Evolutionary conservation across 495 filamentous ascomycete genomes (phyloP).

Genomic region (Penicillium steckii): DNA sequence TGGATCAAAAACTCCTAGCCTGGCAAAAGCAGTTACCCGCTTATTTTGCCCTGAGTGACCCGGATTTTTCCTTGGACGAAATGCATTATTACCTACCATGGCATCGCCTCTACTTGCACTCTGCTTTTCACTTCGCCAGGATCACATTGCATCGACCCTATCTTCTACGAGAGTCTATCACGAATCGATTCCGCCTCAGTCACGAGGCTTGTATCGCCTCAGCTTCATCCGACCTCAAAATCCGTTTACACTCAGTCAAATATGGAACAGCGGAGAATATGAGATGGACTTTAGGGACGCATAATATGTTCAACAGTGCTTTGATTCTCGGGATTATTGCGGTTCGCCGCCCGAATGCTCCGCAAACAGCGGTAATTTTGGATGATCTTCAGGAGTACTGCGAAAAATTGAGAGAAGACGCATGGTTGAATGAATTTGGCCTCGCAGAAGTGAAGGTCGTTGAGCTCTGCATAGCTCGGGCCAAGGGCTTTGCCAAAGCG

Average conservation of each 20-base stretch:
- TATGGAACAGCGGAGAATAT: conserved; percentile 16
- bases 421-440: conserved; percentile 16
- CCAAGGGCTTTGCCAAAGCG: conserved; percentile 2
- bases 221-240: conserved; percentile 14
- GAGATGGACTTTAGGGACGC: conserved; percentile 17
- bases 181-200: conserved; percentile 14
- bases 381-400: conserved; percentile 14
- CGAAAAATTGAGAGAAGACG: conserved; percentile 10
- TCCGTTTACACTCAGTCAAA: conserved; percentile 8
- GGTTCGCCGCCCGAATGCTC: conserved; percentile 10
- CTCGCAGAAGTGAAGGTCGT: conserved; percentile 17
- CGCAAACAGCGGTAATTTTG: conserved; percentile 14
- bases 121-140: conserved; percentile 16
- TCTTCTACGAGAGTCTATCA: conserved; percentile 16
- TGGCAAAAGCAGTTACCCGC: conserved; percentile 13
- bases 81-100: conserved; percentile 9
- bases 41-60: conserved; percentile 7
- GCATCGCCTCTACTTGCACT: conserved; percentile 18
- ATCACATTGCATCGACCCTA: conserved; percentile 18
- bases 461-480: conserved; percentile 13
- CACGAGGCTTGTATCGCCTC: conserved; percentile 17
- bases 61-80: conserved; percentile 6
- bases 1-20: conserved; percentile 13
- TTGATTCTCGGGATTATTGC: conserved; percentile 17
- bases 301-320: conserved; percentile 19